Evolutionary conservation across 306 rosid genomes (phyloP), one percentile per base, ranked within the genome.

Genomic region (Chamaecrista fasciculata): DNA sequence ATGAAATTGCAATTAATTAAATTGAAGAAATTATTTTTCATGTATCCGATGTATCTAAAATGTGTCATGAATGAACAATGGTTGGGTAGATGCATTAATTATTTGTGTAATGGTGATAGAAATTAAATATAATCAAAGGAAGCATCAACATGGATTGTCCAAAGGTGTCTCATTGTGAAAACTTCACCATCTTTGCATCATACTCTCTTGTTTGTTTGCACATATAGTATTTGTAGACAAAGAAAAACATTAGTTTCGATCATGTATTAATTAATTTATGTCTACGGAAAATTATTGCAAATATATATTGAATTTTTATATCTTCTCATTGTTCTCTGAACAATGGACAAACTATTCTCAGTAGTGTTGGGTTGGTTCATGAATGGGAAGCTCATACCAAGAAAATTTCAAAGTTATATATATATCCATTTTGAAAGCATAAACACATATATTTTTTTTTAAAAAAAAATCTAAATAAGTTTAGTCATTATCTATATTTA

Each of bases 21-120:
- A n/a, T n/a, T n/a, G n/a, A n/a, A n/a, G n/a, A n/a, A n/a, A n/a
- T n/a, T n/a, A n/a, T n/a, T n/a, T n/a, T n/a, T n/a, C n/a, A n/a
- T 37, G 43, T 37, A 37, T 37, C 2, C 15, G 9, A 44, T 44
- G 1, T 44, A 42, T 14, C 5, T n/a, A 15, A 44, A 44, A 44
- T 15, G 6, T 44, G 8, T 15, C 3, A 37, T 4, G 10, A 37
- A 0, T 37, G 12, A 37, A 37, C 12, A 7, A 55, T 75, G 61
- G 46, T 80, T 81, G 49, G 24, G 8, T 72, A 55, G 70, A 61
- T 71, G 73, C 84, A 79, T 76, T 72, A 74, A 77, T 78, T 75
- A 43, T 55, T 73, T 48, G 56, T 70, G 39, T 69, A 69, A 70
- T 36, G 20, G 50, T 52, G 56, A 39, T 40, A 50, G 37, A 61